phyloP scores from a whole-genome alignment of 2,329 filamentous ascomycete species.

The Acrocalymma vagum region DNA sequence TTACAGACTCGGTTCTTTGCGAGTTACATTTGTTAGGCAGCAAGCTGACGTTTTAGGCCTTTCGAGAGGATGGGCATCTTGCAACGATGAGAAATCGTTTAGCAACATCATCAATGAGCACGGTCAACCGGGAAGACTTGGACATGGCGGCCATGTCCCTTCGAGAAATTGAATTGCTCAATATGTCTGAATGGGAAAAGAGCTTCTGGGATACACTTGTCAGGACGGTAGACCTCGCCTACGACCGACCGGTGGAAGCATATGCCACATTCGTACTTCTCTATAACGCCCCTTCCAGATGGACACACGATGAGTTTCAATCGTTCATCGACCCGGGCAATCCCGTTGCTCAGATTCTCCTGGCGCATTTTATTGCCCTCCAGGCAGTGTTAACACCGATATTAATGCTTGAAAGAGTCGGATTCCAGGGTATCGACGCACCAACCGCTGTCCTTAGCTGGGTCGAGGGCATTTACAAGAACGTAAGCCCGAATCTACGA shows the following conservation, averaged over 20 bases:
- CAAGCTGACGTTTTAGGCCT: conserved; percentile 24
- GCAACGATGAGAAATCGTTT: conserved; percentile 39
- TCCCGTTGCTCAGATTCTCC: conserved; percentile 51
- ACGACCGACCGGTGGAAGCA: conserved; percentile 40
- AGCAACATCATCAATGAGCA: conserved; percentile 20
- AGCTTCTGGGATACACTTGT: conserved; percentile 36
- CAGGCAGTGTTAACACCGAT: conserved; percentile 56
- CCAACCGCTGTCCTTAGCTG: conserved; percentile 40
- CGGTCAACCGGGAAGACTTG: conserved; percentile 37
- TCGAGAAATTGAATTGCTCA: conserved; percentile 29
- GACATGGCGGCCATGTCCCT: conserved; percentile 40
- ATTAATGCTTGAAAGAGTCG: conserved; percentile 40
- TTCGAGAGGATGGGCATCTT: conserved; percentile 42
- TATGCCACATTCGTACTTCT: conserved; percentile 54
- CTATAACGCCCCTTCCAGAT: conserved; percentile 51
- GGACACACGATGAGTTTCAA: conserved; percentile 52
- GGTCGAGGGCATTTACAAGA: conserved; percentile 44
- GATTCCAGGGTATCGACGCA: conserved; percentile 43
- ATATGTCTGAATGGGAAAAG: conserved; percentile 37
- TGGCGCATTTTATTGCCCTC: conserved; percentile 58
- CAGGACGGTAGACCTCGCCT: conserved; percentile 35
- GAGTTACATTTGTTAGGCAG: not conserved
- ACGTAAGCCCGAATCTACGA: conserved; percentile 29
- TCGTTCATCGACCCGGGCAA: conserved; percentile 55
- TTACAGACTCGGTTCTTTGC: not conserved